A percentile compares a stretch with the other conserved stretches of the same genome.
Conservation (phyloP, 2,329 filamentous ascomycete genomes). For the Botrytis sinoallii region DNA sequence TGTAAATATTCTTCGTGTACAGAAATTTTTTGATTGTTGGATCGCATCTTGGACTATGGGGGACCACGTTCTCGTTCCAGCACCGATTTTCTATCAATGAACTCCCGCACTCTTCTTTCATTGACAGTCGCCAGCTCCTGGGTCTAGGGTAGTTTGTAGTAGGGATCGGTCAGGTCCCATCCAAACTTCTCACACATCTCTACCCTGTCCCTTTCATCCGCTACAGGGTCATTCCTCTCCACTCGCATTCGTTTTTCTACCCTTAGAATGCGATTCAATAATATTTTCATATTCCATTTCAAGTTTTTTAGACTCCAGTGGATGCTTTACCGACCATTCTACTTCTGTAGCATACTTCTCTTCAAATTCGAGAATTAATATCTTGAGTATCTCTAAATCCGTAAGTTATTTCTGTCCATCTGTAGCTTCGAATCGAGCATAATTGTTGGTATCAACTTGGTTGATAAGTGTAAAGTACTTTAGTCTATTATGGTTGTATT, state of each 20-base stretch:
- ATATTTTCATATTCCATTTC: rapidly evolving
- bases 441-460: too few species aligned
- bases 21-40: neutral
- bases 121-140: neutral
- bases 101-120: neutral
- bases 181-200: neutral
- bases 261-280: rapidly evolving
- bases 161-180: neutral
- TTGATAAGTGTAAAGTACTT: too few species aligned
- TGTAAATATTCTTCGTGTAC: neutral
- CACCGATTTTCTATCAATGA: neutral
- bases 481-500: too few species aligned
- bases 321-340: neutral
- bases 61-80: neutral
- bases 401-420: too few species aligned
- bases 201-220: neutral
- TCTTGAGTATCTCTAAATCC: neutral
- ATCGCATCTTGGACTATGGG: too few species aligned
- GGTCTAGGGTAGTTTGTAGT: neutral
- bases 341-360: neutral
- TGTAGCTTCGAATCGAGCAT: neutral
- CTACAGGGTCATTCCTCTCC: neutral
- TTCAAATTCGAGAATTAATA: neutral
- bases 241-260: neutral
- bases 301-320: neutral